Evolutionary conservation across 202 grass and related monocot species (phyloP).

Genomic region (Cymbopogon flexuosus): DNA sequence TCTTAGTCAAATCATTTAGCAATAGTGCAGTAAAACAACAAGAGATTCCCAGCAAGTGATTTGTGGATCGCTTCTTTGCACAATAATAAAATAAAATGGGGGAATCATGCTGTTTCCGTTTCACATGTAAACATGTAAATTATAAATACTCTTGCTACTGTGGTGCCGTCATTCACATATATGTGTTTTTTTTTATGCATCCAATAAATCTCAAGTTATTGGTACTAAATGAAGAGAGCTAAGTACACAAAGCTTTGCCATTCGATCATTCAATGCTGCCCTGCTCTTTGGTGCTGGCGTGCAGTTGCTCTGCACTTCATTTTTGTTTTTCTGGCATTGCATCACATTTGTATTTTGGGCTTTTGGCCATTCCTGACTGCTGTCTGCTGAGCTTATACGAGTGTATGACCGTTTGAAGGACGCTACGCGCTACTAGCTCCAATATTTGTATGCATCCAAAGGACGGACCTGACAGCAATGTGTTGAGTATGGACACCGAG

Average conservation of each 20-base stretch:
- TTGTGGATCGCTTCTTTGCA: neutral
- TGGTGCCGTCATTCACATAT: neutral
- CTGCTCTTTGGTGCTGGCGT: neutral
- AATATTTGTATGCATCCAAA: neutral
- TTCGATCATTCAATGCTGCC: neutral
- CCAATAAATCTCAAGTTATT: neutral
- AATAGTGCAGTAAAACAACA: neutral
- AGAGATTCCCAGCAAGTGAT: neutral
- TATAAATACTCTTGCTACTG: neutral
- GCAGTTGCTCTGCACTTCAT: neutral
- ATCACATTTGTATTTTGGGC: neutral
- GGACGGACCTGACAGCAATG: neutral
- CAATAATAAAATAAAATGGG: conserved; percentile 4
- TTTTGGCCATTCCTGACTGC: neutral
- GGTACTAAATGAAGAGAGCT: neutral
- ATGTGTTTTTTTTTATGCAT: neutral
- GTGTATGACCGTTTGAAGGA: neutral
- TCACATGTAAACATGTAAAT: conserved; percentile 18
- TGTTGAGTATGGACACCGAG: neutral
- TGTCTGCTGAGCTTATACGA: neutral
- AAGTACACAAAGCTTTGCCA: neutral
- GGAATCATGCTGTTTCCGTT: neutral
- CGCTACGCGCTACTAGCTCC: neutral
- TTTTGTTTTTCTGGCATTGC: too few species aligned
- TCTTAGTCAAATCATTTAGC: conserved; percentile 29